Base-by-base conservation (phyloP, 2,329 filamentous ascomycete species). In the Cercospora sesami region DNA sequence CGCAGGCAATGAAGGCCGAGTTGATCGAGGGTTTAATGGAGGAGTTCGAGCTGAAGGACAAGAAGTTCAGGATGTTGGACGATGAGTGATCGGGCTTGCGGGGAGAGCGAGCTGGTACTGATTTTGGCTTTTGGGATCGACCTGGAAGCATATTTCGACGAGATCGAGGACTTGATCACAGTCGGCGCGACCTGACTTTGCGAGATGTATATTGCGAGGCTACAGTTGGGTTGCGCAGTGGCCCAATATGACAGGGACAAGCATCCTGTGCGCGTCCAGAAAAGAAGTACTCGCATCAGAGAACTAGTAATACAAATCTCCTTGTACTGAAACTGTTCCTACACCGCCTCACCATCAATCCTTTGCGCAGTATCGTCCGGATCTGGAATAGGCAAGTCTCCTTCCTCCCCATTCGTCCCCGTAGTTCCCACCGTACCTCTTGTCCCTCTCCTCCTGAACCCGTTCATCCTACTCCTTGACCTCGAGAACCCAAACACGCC, bases 401-500 rank as follows among this genome's bases (percentile, higher is more conserved):
- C 48, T 16, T 57, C 57, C 28, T 53, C 55, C 7, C 23, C 55
- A 36, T 59, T 59, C 30, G 28, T 59, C 26, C 28, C 55, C 28
- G 55, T 59, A 18, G 26, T 59, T 1, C 57, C 36, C 4, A 28
- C 23, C 18, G 26, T 30, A 33, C 45, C 55, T 28, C 33, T 39
- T 10, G 64, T 65, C 1, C 42, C 63, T n/a, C 63, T 53, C 28
- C 66, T 68, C 28, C 63, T 58, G 14, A 70, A 70, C 16, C 70
- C 70, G 64, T 71, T 72, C 63, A 71, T 69, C 36, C 71, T 48
- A 60, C 69, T 70, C 51, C 69, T 42, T 2, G n/a, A 45, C 39
- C 70, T 68, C 39, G 64, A 69, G 23, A 65, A 65, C 5, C 71
- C 63, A 51, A 66, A 72, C 14, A 73, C 69, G 9, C 71, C 73